Percentiles rank a stretch among this genome's conserved stretches.
Conservation (phyloP, 495 filamentous ascomycete genomes). For the Trichoderma reesei region DNA sequence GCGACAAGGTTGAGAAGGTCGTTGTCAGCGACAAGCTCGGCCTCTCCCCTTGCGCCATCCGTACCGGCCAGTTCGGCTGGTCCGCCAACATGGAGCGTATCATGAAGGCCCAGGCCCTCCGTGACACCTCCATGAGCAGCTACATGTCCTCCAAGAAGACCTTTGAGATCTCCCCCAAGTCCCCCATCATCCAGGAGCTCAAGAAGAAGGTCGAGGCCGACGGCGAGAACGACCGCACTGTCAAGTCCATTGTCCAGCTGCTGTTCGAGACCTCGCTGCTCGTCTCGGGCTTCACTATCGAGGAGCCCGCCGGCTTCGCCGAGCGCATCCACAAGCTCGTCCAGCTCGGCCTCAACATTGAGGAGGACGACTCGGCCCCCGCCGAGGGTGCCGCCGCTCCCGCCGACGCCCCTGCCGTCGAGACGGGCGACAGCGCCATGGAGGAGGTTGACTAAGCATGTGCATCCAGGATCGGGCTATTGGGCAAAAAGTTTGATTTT, state of each 20-base stretch:
- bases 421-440: constrained; percentile 51
- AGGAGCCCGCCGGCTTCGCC: constrained; percentile 93
- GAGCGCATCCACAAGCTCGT: constrained; percentile 99
- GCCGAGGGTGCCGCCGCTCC: constrained; percentile 51
- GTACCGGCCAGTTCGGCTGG: constrained; percentile 99
- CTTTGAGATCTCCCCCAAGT: constrained; percentile 99
- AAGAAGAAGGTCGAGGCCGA: constrained; percentile 97
- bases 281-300: constrained; percentile 98
- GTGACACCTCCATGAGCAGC: constrained; percentile 97
- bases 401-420: constrained; percentile 35
- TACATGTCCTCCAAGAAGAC: constrained; percentile 99
- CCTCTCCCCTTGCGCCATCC: constrained; percentile 94
- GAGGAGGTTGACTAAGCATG: constrained; percentile 54
- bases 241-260: constrained; percentile 96
- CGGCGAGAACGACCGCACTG: constrained; percentile 93
- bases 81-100: constrained; percentile 99
- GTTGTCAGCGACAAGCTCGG: constrained; percentile 97
- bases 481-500: constrained; percentile 1
- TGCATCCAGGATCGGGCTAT: neutral
- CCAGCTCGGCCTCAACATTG: constrained; percentile 88
- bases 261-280: constrained; percentile 97
- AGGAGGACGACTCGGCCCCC: constrained; percentile 65
- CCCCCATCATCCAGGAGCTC: constrained; percentile 94
- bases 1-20: constrained; percentile 99
- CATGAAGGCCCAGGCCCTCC: constrained; percentile 99